phyloP scores from a whole-genome alignment of 768 basidiomycete genomes.

The Russula olivacea region DNA sequence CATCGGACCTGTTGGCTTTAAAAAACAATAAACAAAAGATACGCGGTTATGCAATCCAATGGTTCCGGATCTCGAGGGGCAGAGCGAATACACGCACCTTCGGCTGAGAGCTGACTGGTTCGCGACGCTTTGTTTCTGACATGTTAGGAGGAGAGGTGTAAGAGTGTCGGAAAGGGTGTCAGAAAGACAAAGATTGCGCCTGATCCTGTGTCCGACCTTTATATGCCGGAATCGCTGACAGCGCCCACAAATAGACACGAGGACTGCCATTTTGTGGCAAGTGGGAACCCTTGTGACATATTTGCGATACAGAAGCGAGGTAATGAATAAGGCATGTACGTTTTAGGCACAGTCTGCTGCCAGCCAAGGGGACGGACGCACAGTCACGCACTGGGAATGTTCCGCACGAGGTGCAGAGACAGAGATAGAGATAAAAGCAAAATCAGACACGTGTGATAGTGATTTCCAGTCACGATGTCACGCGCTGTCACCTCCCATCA shows the following conservation, averaged over 20 bases:
- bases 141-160: background rate
- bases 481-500: no score
- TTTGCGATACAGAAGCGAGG: background rate
- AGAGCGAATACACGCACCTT: background rate
- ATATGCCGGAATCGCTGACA: constrained; percentile 2
- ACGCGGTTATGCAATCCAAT: background rate
- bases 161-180: background rate
- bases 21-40: background rate
- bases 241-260: background rate
- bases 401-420: background rate
- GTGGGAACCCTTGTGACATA: constrained; percentile 1
- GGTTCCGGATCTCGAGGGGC: no score
- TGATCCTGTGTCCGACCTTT: background rate
- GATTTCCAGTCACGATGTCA: no score
- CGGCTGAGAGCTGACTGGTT: constrained; percentile 11
- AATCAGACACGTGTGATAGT: no score
- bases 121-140: background rate
- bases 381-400: background rate
- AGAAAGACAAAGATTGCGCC: background rate
- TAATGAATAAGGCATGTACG: background rate
- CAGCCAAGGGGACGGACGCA: background rate
- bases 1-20: constrained; percentile 6
- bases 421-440: no score
- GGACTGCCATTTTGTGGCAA: background rate
- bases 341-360: background rate